A percentile compares a stretch with the other conserved stretches of the same genome.
Conservation (phyloP, 2,329 filamentous ascomycete genomes). For the Nemania serpens region DNA sequence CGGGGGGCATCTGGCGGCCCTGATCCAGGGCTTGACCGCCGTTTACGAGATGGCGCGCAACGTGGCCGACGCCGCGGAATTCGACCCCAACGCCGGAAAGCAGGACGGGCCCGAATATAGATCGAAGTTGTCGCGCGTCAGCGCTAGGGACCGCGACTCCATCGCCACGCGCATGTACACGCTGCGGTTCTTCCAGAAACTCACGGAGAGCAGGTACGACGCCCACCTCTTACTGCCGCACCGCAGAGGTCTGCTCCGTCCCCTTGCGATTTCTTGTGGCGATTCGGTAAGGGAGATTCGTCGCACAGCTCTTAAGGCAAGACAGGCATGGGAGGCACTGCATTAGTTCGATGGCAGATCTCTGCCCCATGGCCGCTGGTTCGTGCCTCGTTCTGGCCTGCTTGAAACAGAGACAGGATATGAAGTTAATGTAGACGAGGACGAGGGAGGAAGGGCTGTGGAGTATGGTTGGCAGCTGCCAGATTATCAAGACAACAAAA, state of each 20-base stretch:
- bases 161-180: conserved; percentile 51
- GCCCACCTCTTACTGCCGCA: conserved; percentile 51
- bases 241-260: conserved; percentile 50
- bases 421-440: no score
- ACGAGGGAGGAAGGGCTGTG: no score
- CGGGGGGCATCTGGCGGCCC: conserved; percentile 53
- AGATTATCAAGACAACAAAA: background rate
- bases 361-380: background rate
- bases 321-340: conserved; percentile 51
- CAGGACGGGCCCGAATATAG: background rate
- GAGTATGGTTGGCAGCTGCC: background rate
- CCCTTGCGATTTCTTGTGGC: conserved; percentile 57
- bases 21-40: conserved; percentile 51
- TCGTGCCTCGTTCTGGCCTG: background rate
- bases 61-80: conserved; percentile 23
- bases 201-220: conserved; percentile 54
- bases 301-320: conserved; percentile 53
- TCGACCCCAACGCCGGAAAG: background rate
- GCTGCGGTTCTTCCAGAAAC: conserved; percentile 52
- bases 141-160: conserved; percentile 24
- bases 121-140: conserved; percentile 12
- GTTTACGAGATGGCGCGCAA: conserved; percentile 44
- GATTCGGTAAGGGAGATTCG: conserved; percentile 59
- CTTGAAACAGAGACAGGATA: no score
- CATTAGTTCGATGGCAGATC: background rate